These are phyloP conservation scores for Arthrobotrys pseudoclavata DNA, from an alignment of 2,329 filamentous ascomycete genomes.

Conservation along the genomic window DNA sequence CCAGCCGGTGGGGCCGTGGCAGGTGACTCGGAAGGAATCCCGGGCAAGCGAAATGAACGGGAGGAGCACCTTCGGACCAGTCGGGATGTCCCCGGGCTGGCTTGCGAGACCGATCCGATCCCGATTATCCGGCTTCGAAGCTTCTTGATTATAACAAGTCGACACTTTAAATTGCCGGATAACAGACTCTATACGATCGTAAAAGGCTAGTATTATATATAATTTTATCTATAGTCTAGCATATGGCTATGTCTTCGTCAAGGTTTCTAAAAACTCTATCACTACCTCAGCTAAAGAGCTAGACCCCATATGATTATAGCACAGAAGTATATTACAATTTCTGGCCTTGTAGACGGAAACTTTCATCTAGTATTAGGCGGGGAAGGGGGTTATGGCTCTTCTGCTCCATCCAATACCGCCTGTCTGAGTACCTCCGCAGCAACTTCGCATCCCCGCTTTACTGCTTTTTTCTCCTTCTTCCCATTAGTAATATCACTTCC, in stretches of 20 bases:
- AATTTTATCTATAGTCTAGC: neutral
- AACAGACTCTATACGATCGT: neutral
- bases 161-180: neutral
- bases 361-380: slow-evolving; percentile 1
- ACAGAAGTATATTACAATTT: slow-evolving; percentile 11
- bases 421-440: slow-evolving; percentile 66
- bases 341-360: neutral
- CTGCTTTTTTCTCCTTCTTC: slow-evolving; percentile 69
- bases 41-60: slow-evolving; percentile 31
- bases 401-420: slow-evolving; percentile 60
- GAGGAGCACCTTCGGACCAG: slow-evolving; percentile 38
- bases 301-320: neutral
- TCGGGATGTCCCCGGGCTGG: slow-evolving; percentile 53
- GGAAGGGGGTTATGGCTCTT: slow-evolving; percentile 34
- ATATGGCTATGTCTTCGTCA: neutral
- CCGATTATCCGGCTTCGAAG: slow-evolving; percentile 40
- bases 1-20: slow-evolving; percentile 20
- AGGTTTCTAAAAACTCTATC: neutral
- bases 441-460: slow-evolving; percentile 69
- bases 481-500: slow-evolving; percentile 68
- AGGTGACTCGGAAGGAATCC: slow-evolving; percentile 47
- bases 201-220: neutral
- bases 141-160: neutral
- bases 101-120: slow-evolving; percentile 38
- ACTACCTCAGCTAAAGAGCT: neutral